Evolutionary conservation across 2,329 filamentous ascomycete species (phyloP).

Genomic region (Lomentospora prolificans): DNA sequence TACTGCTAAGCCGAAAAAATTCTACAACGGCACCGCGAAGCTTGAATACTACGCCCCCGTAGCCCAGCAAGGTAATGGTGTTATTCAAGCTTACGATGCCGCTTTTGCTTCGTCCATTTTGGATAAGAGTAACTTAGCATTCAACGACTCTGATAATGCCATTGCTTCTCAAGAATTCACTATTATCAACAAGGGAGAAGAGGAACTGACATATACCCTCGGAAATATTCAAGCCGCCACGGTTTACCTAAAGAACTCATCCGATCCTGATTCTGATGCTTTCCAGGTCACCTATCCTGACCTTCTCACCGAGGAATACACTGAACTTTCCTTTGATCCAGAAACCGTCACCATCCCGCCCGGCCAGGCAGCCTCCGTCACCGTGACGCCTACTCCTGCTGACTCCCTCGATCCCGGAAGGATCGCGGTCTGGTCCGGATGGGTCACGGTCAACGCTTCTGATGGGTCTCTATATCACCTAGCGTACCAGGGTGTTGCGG

Average conservation of each 20-base stretch:
- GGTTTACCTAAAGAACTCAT: constrained; percentile 38
- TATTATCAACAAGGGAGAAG: constrained; percentile 42
- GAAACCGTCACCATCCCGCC: constrained; percentile 29
- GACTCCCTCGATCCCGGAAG: constrained; percentile 17
- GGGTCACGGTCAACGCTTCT: constrained; percentile 27
- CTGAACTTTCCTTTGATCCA: constrained; percentile 31
- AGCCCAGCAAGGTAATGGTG: constrained; percentile 49
- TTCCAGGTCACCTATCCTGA: constrained; percentile 33
- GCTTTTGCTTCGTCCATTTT: constrained; percentile 43
- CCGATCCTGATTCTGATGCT: constrained; percentile 20
- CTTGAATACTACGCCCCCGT: constrained; percentile 39
- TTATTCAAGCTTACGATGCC: constrained; percentile 50
- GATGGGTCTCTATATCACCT: constrained; percentile 25
- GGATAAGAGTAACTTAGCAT: constrained; percentile 46
- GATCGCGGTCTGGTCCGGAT: constrained; percentile 33
- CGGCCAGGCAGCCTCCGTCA: constrained; percentile 17
- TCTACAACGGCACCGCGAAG: constrained; percentile 31
- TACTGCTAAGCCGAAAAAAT: constrained; percentile 37
- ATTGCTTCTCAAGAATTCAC: constrained; percentile 37
- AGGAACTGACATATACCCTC: constrained; percentile 40
- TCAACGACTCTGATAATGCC: constrained; percentile 55
- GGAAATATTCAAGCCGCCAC: constrained; percentile 40
- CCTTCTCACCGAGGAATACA: constrained; percentile 28
- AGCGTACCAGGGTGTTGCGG: constrained; percentile 28
- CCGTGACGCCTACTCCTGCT: constrained; percentile 21